These are phyloP conservation scores for Aureobasidium subglaciale DNA, from an alignment of 2,329 filamentous ascomycete species.

Conservation along the genomic window DNA sequence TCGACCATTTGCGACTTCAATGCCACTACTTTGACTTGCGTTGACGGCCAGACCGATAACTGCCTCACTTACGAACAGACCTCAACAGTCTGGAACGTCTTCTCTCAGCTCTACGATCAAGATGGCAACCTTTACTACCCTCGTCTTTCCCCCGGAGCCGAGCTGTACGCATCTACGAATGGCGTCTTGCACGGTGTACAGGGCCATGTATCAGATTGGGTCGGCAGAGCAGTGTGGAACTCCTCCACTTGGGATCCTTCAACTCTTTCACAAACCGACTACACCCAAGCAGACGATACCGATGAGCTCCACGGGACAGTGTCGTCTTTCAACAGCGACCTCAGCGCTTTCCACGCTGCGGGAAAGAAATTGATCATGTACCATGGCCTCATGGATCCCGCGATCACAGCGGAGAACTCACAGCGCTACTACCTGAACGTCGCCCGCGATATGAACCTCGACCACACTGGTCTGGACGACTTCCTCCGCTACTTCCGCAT, in stretches of 20 bases:
- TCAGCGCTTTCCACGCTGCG: constrained; percentile 31
- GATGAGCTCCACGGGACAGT: constrained; percentile 31
- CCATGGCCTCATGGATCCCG: constrained; percentile 36
- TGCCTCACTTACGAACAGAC: constrained; percentile 42
- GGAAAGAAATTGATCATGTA: constrained; percentile 41
- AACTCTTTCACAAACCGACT: constrained; percentile 35
- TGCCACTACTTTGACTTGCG: constrained; percentile 34
- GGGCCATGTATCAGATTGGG: constrained; percentile 42
- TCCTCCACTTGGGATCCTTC: constrained; percentile 37
- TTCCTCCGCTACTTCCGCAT: constrained; percentile 46
- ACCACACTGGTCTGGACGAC: constrained; percentile 28
- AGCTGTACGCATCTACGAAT: constrained; percentile 33
- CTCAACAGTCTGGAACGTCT: constrained; percentile 37
- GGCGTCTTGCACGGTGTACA: constrained; percentile 38
- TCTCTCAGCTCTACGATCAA: constrained; percentile 35
- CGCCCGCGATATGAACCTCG: constrained; percentile 27
- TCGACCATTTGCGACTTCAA: constrained; percentile 38
- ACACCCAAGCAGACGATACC: constrained; percentile 29
- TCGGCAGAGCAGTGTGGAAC: constrained; percentile 43
- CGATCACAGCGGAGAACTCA: constrained; percentile 40
- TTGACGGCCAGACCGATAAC: constrained; percentile 27
- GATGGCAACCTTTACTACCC: constrained; percentile 44
- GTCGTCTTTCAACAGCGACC: constrained; percentile 30
- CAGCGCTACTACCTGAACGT: constrained; percentile 45
- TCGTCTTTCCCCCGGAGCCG: constrained; percentile 44